phyloP scores from a whole-genome alignment of 202 grass and related monocot species.

The Sporobolus alterniflorus region DNA sequence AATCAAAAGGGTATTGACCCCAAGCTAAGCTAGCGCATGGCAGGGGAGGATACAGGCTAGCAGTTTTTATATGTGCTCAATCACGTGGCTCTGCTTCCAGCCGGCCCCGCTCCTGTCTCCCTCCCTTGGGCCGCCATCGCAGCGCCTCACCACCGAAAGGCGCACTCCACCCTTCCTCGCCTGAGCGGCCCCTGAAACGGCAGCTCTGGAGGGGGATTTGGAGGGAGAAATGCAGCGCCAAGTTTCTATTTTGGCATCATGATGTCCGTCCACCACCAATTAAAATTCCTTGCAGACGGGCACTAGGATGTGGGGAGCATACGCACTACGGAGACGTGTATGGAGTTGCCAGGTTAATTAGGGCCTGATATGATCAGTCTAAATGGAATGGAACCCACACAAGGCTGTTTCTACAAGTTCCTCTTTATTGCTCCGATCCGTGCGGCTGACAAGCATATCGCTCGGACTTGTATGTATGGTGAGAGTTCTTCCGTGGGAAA shows the following conservation, averaged over 20 bases:
- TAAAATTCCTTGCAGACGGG: background rate
- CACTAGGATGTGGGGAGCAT: background rate
- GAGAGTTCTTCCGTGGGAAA: too few relatives aligned
- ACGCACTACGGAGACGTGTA: background rate
- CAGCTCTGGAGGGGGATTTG: slow-evolving; percentile 1
- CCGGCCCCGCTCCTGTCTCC: background rate
- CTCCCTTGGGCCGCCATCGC: background rate
- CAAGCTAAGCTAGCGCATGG: background rate
- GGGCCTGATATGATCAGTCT: background rate
- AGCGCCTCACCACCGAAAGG: slow-evolving; percentile 24
- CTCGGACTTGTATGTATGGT: background rate
- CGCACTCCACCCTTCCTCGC: background rate
- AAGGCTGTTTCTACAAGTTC: background rate
- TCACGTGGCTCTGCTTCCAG: slow-evolving; percentile 28
- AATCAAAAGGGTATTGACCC: slow-evolving; percentile 19
- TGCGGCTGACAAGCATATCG: background rate
- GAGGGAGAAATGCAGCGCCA: background rate
- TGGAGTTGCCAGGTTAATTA: too few relatives aligned
- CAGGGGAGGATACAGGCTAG: slow-evolving; percentile 1
- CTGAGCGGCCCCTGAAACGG: background rate
- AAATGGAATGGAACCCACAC: background rate
- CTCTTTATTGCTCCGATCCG: too few relatives aligned
- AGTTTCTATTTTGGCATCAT: slow-evolving; percentile 44
- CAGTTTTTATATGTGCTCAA: background rate
- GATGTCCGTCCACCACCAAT: slow-evolving; percentile 5